Base-by-base conservation (phyloP, 2,329 filamentous ascomycete genomes). In the Chaetothyriales sp. region DNA sequence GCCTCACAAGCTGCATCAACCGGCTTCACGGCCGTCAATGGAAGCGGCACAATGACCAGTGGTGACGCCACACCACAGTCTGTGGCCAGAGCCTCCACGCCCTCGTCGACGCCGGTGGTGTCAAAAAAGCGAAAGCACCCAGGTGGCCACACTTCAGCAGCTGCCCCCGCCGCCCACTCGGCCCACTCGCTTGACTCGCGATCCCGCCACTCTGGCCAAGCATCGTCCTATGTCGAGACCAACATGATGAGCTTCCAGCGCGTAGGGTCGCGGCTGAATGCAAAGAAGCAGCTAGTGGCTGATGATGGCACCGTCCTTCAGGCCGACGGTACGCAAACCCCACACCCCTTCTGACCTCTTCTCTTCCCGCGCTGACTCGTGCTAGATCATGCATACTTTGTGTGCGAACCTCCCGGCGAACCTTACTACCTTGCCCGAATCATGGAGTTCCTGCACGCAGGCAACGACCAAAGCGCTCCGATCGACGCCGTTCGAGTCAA, bases 341-440 rank as follows among this genome's bases (percentile, higher is more conserved):
- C 6, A 6, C 22, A 25, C 45, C 39, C 44, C 26, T 18, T 18
- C 36, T 43, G 50, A 51, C 22, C 22, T 6, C 22, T 25, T 25
- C 3, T 25, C 22, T 3, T 25, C 22, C 22, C 6, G 3, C 3
- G 45, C 45, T 47, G 26, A 47, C 45, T 18, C 18, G n/a, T 47
- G 50, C 45, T 63, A 84, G 82, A 86, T 68, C 80, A 96, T 72
- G 86, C 95, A 59, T 98, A 96, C 73, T 79, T 96, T 56, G 84
- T 98, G 57, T 96, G 89, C 70, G 92, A 98, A 69, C 92, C 92
- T 48, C 92, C 92, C 15, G 92, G 92, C 49, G 92, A 98, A 70
- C 92, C 92, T 50, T 98, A 98, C 71, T 98, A 98, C 67, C 74
- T 98, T 57, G 92, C 86, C 57, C 86, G 92, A 60, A 92, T 98